Conservation (phyloP, 139 green algal genomes). For the Ulvella scutata region DNA sequence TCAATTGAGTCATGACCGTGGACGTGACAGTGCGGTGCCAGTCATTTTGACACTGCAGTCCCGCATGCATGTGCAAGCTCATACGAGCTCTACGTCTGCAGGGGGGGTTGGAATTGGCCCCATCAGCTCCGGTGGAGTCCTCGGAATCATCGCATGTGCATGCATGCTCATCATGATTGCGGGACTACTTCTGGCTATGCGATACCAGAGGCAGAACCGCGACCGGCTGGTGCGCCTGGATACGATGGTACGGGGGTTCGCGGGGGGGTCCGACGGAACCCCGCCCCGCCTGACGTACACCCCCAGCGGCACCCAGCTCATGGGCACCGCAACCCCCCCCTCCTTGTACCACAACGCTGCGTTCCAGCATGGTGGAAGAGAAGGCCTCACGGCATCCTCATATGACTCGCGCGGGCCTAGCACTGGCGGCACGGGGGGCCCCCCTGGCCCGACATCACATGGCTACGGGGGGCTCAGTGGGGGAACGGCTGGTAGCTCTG, state of each 20-base stretch:
- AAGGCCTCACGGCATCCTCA: too few species aligned
- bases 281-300: neutral
- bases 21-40: too few species aligned
- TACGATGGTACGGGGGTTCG: neutral
- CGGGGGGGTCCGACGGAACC: neutral
- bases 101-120: neutral
- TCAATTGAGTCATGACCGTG: too few species aligned
- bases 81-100: too few species aligned
- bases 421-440: too few species aligned
- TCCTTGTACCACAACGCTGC: neutral
- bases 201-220: neutral
- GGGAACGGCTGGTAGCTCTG: too few species aligned
- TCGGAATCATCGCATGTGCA: neutral
- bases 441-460: too few species aligned
- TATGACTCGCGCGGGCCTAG: too few species aligned
- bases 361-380: neutral
- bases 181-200: neutral
- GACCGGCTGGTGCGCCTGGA: neutral
- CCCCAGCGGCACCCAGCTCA: neutral
- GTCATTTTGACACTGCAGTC: too few species aligned
- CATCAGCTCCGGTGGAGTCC: neutral
- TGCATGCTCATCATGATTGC: neutral
- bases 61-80: too few species aligned
- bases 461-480: too few species aligned
- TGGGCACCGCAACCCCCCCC: neutral